Evolutionary conservation across 2,329 filamentous ascomycete species (phyloP), one percentile per base, ranked within the genome.

Genomic region (Aspergillus nomiae): DNA sequence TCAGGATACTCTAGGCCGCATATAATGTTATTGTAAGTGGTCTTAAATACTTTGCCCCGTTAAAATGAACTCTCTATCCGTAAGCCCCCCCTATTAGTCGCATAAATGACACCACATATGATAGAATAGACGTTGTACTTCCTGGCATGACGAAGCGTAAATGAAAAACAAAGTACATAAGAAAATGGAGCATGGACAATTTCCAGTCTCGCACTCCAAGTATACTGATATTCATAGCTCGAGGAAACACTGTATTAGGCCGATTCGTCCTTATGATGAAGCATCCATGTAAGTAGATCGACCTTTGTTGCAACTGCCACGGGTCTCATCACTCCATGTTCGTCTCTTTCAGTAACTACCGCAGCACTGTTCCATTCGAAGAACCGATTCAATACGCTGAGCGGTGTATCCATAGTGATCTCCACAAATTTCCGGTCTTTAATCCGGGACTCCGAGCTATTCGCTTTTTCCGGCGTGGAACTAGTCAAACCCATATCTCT

Each of bases 361-460:
- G 95, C 95, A 0, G 95, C 94, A 70, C 91, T 95, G 80, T 99
- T 98, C 93, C 95, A 98, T 81, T 98, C 93, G 68, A 98, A 92
- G 81, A 99, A 99, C 73, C 91, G 89, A 82, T 92, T 94, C 59
- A 99, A 84, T 51, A 91, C 89, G 54, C 86, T 87, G 45, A 99
- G 84, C 3, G 91, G 90, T 1, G 95, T 99, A 69, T 97, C 92
- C 76, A 91, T 83, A 8, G 95, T 98, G 74, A 99, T 97, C 80
- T 98, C 91, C 57, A 98, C 91, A 79, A 97, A 99, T 74, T 91
- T 89, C 63, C 89, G 85, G 26, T 78, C 74, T 77, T 87, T 86
- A 68, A 76, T 74, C 14, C 82, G 76, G 14, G 80, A 76, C 14
- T 77, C 77, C 4, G 80, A 69, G 30, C 69, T 69, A 28, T 64